Percentiles rank a stretch among this genome's conserved stretches.
phyloP scores from a whole-genome alignment of 805 yeast genomes.

The Sugiyamaella chiloensis region DNA sequence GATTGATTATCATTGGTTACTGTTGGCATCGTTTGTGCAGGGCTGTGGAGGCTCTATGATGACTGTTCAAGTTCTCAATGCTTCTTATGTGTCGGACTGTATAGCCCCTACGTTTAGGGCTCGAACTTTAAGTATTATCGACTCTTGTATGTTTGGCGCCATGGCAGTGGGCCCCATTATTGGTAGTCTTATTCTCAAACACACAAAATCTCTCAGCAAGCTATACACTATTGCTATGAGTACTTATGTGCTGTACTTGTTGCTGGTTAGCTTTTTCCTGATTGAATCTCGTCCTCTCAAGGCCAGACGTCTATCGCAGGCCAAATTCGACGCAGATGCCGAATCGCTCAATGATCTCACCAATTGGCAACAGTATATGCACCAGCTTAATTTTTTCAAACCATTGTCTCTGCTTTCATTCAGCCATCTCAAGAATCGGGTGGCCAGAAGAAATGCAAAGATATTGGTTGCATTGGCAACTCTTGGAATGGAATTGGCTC shows the following conservation, averaged over 20 bases:
- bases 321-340: conserved; percentile 12
- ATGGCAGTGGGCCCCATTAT: conserved; percentile 29
- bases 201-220: conserved; percentile 11
- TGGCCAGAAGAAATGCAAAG: conserved; percentile 21
- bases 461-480: conserved; percentile 18
- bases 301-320: conserved; percentile 22
- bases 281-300: conserved; percentile 23
- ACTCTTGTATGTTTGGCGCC: conserved; percentile 29
- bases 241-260: conserved; percentile 2
- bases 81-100: conserved; percentile 73
- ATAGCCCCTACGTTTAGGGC: conserved; percentile 57
- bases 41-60: conserved; percentile 62
- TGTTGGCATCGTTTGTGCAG: conserved; percentile 45
- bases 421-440: conserved; percentile 15
- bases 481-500: conserved; percentile 17
- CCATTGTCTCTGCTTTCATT: conserved; percentile 27
- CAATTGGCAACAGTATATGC: conserved; percentile 15
- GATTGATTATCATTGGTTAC: conserved; percentile 32
- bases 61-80: conserved; percentile 53
- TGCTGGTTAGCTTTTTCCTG: conserved; percentile 12
- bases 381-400: conserved; percentile 24
- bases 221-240: conserved; percentile 16
- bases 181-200: conserved; percentile 23
- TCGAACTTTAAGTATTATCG: conserved; percentile 29
- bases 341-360: conserved; percentile 3